Percentiles rank a stretch among this genome's conserved stretches.
Conservation (phyloP, 73 alveolate genomes). For the Paramecium octaurelia region DNA sequence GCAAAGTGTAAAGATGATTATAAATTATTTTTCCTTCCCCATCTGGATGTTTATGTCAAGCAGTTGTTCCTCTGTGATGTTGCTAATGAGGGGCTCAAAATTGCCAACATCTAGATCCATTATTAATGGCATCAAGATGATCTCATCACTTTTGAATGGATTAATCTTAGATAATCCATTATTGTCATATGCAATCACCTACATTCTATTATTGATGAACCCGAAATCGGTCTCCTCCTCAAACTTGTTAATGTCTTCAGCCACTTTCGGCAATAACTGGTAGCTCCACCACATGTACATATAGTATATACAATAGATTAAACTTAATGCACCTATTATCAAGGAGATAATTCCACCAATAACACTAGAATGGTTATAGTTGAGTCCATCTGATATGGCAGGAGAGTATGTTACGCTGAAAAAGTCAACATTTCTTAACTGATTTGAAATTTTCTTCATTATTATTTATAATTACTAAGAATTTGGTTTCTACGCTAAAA, state of each 20-base stretch:
- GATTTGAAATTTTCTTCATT: background rate
- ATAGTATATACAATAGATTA: background rate
- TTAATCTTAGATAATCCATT: background rate
- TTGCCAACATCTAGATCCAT: background rate
- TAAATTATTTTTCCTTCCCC: background rate
- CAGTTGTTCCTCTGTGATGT: background rate
- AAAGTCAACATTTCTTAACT: background rate
- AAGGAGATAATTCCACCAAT: background rate
- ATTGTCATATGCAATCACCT: background rate
- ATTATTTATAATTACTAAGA: background rate
- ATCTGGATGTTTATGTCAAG: background rate
- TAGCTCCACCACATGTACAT: background rate
- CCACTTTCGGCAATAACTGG: background rate
- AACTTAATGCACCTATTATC: background rate
- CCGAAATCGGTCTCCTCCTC: background rate
- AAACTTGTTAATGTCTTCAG: background rate
- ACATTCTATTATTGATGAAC: background rate
- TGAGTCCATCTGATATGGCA: background rate
- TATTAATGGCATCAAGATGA: background rate
- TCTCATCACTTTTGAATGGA: slow-evolving; percentile 9
- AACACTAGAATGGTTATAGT: background rate
- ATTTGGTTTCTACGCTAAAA: background rate
- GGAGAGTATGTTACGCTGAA: background rate
- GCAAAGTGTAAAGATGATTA: background rate
- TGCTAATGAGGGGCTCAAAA: background rate